phyloP scores from a whole-genome alignment of 805 yeast species.

The Debaryomyces maramus region DNA sequence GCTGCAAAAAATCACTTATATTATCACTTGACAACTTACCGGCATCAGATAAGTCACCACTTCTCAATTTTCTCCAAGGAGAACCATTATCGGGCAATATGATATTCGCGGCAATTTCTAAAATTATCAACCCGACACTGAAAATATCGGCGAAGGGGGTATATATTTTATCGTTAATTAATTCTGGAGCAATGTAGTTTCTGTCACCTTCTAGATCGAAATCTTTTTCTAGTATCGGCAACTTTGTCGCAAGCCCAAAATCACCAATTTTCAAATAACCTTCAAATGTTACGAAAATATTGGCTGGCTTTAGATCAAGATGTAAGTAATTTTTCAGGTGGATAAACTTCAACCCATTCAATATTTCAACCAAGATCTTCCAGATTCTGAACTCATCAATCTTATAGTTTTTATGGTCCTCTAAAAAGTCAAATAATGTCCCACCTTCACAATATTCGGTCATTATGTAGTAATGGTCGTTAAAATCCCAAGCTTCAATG shows the following conservation, averaged over 20 bases:
- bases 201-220: conserved; percentile 97
- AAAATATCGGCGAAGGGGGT: conserved; percentile 93
- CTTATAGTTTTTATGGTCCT: conserved; percentile 70
- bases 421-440: conserved; percentile 74
- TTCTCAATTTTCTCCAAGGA: conserved; percentile 92
- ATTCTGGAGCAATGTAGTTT: conserved; percentile 96
- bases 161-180: conserved; percentile 76
- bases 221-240: conserved; percentile 63
- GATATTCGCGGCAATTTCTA: conserved; percentile 95
- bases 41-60: conserved; percentile 95
- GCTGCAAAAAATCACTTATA: conserved; percentile 42
- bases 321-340: conserved; percentile 77
- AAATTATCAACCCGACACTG: conserved; percentile 88
- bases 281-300: conserved; percentile 90
- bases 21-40: conserved; percentile 68
- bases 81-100: conserved; percentile 93
- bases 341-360: conserved; percentile 76
- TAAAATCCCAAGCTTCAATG: conserved; percentile 82
- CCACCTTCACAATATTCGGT: conserved; percentile 96
- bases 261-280: conserved; percentile 94
- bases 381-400: conserved; percentile 97
- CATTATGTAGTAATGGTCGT: conserved; percentile 80
- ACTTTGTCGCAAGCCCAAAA: conserved; percentile 87
- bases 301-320: conserved; percentile 93
- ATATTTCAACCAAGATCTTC: conserved; percentile 87